Evolutionary conservation across 192 early-diverging fungal species (phyloP).

Genomic region (Mortierella antarctica): DNA sequence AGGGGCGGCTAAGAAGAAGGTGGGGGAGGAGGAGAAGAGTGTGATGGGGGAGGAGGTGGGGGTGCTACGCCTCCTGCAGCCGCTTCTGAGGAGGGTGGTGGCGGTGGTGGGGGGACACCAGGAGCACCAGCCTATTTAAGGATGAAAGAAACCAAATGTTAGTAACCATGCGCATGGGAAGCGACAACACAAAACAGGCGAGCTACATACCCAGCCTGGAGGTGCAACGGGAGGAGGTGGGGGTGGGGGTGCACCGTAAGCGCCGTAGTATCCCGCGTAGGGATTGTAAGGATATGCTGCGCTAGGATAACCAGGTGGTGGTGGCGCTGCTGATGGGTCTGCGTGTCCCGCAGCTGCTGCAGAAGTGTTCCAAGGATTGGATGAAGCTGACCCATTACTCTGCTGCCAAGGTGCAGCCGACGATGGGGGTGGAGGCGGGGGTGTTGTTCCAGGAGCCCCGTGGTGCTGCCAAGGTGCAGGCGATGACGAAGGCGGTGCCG

Average conservation of each 20-base stretch:
- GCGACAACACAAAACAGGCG: not conserved
- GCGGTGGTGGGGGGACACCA: conserved; percentile 48
- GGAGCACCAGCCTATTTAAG: conserved; percentile 30
- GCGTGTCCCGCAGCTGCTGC: not conserved
- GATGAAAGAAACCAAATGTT: not conserved
- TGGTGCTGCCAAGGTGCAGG: conserved; percentile 54
- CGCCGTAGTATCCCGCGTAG: conserved; percentile 29
- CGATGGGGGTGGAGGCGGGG: conserved; percentile 30
- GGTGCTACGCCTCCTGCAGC: conserved; percentile 5
- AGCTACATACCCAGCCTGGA: conserved; percentile 24
- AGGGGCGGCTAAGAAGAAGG: conserved; percentile 47
- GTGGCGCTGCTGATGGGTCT: conserved; percentile 19
- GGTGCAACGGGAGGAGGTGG: conserved; percentile 44
- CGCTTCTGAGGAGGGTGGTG: conserved; percentile 20
- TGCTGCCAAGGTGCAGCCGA: conserved; percentile 38
- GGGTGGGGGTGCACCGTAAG: conserved; percentile 30
- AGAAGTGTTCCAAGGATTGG: conserved; percentile 21
- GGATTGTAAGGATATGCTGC: conserved; percentile 24
- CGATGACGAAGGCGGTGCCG: conserved; percentile 21
- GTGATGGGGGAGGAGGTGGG: conserved; percentile 52
- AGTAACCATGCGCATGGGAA: not conserved
- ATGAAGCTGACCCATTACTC: conserved; percentile 4
- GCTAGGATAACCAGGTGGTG: conserved; percentile 30
- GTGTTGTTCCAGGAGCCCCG: conserved; percentile 29
- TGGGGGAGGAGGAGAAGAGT: conserved; percentile 12